Conservation (phyloP, 352 stramenopile genomes). For the Elongisporangium prolatum region DNA sequence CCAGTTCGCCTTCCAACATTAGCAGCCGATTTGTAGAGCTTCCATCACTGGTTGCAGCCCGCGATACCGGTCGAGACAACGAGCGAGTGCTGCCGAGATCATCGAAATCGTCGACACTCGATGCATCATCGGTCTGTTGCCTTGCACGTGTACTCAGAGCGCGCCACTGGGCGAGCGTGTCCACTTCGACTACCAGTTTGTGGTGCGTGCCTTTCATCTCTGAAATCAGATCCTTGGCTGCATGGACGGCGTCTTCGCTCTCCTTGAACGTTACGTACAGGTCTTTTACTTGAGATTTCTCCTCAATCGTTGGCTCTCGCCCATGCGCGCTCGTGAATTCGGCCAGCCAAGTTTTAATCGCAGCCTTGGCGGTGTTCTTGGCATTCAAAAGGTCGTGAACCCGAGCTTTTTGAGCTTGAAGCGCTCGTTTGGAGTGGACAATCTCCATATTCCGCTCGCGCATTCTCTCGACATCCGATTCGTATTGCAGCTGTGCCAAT, state of each 20-base stretch:
- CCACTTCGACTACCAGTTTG: conserved; percentile 34
- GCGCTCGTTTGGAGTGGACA: conserved; percentile 33
- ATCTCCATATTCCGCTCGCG: conserved; percentile 35
- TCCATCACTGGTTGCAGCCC: not conserved
- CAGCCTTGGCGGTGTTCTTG: conserved; percentile 49
- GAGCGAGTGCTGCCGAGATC: not conserved
- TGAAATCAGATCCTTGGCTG: conserved; percentile 29
- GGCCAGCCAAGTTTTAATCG: conserved; percentile 63
- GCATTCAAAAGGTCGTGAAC: conserved; percentile 24
- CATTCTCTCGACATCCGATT: conserved; percentile 40
- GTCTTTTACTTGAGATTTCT: conserved; percentile 74
- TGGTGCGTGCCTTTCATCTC: conserved; percentile 46
- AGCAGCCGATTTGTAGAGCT: not conserved
- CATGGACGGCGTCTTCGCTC: conserved; percentile 46
- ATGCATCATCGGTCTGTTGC: not conserved
- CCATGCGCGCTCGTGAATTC: conserved; percentile 43
- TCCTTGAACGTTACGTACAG: conserved; percentile 74
- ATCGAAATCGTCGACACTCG: not conserved
- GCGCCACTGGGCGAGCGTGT: conserved; percentile 47
- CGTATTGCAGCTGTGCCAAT: conserved; percentile 28
- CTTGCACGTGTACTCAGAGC: conserved; percentile 14
- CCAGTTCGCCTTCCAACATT: not conserved
- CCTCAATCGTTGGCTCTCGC: conserved; percentile 63
- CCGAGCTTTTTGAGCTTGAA: conserved; percentile 27
- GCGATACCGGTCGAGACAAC: not conserved